Evolutionary conservation across 495 filamentous ascomycete genomes (phyloP), one percentile per base, ranked within the genome.

Genomic region (Evansstolkia leycettana): DNA sequence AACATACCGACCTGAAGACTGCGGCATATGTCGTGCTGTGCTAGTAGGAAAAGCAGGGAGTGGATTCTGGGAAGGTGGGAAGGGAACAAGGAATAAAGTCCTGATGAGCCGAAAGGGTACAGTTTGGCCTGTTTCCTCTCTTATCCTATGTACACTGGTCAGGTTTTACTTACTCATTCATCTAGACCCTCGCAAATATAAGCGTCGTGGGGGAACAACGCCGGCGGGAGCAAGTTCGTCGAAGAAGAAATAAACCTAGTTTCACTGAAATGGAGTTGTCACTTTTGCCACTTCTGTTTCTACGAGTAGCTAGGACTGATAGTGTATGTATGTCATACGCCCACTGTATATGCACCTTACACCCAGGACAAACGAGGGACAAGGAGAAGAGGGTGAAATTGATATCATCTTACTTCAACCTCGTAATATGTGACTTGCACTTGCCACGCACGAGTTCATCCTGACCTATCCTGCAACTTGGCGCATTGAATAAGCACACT

Each of bases 21-120:
- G 87, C 46, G 70, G 62, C 0, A 73, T 86, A 33, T 94, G 87
- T 51, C 80, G 75, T 41, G 59, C 77, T n/a, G 67, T 62, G 14
- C 68, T 94, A 1, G 65, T 85, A n/a, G 76, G 82, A 4, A 76
- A 73, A 43, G 64, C 60, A 16, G 80, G 81, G 0, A 75, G 64
- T 38, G 86, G 85, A 6, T 94, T 84, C 52, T 94, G 87, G 87
- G 87, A 94, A 59, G 87, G 86, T 11, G 87, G 87, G 1, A 87
- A 84, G 52, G 85, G 85, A 7, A 89, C 80, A n/a, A 58, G 82
- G 34, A 78, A 83, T 52, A 73, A 66, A 51, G 54, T 51, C 13
- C 51, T 69, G 39, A 85, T 87, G 82, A 80, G 78, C 40, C 65
- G 76, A 37, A 84, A 81, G 52, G 69, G 65, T 67, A 54, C 11